Conservation (phyloP, 768 basidiomycete species). For the Podaxis mareebaensis region DNA sequence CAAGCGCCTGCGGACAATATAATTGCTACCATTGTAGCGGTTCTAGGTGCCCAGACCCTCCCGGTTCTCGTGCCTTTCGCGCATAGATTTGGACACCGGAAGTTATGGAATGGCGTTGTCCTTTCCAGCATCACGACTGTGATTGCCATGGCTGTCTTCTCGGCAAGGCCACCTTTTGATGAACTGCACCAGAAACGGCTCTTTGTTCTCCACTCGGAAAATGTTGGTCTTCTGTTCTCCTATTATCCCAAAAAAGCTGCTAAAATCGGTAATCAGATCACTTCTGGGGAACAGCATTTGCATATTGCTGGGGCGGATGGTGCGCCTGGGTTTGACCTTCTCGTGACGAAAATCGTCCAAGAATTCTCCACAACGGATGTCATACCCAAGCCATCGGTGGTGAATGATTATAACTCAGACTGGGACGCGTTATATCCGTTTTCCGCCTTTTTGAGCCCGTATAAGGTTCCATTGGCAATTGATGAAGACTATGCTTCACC, state of each 20-base stretch:
- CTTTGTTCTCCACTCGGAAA: constrained; percentile 82
- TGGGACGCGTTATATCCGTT: constrained; percentile 90
- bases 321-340: constrained; percentile 67
- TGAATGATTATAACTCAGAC: constrained; percentile 80
- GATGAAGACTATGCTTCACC: constrained; percentile 51
- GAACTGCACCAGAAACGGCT: constrained; percentile 83
- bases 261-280: constrained; percentile 47
- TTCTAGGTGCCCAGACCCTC: constrained; percentile 54
- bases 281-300: constrained; percentile 67
- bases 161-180: constrained; percentile 68
- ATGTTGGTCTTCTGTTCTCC: constrained; percentile 51
- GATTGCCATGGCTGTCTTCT: constrained; percentile 60
- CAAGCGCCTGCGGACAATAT: constrained; percentile 88
- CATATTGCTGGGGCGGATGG: constrained; percentile 84
- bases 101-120: constrained; percentile 40
- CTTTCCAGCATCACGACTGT: constrained; percentile 47
- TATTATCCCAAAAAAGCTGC: neutral
- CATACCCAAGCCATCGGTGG: constrained; percentile 46
- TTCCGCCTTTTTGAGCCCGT: constrained; percentile 80
- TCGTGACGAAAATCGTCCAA: constrained; percentile 62
- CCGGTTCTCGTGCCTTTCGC: constrained; percentile 71
- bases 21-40: constrained; percentile 74
- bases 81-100: constrained; percentile 60
- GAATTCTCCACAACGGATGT: constrained; percentile 53
- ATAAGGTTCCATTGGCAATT: constrained; percentile 68